Evolutionary conservation across 805 yeast genomes (phyloP), one percentile per base, ranked within the genome.

Genomic region (Kazachstania taianensis): DNA sequence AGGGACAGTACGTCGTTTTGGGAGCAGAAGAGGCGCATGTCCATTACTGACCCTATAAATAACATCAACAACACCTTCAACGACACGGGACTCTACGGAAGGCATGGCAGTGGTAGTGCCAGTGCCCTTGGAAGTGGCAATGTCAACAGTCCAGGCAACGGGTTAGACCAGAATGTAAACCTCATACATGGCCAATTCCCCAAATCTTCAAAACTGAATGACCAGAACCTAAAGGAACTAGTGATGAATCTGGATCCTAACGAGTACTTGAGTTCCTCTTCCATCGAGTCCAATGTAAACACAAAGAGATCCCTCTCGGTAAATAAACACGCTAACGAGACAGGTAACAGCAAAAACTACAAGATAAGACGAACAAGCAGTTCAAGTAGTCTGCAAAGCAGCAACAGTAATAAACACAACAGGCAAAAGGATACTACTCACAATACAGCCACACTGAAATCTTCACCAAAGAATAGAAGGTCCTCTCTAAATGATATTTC

Each of bases 11-110:
- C 51, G 28, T 57, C 63, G 14, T 65, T 65, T 43, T 56, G 66
- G 50, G 64, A 57, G 33, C 62, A 63, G 22, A 65, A 59, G 38
- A 60, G 70, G 53, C 51, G 70, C 31, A 58, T 65, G 48, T 55
- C 62, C 7, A 52, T 56, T 3, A 55, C 49, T 14, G 57, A 57
- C 7, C 51, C 41, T 13, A 23, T 36, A 13, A 38, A 40, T 26
- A 35, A 25, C 16, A 30, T 9, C 8, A 39, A 33, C 13, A 36
- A 28, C 22, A 28, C 15, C 19, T 30, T 13, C 7, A 31, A 22
- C 10, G 25, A 26, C 23, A 29, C 33, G 14, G 12, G 20, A 3
- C 10, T 19, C 16, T 13, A 3, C 22, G 22, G 16, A 13, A 17
- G 15, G 16, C 8, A 22, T 22, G 25, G 20, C 31, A 17, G 19